phyloP scores from a whole-genome alignment of 176 grass and related monocot genomes.

The Avena atlantica region DNA sequence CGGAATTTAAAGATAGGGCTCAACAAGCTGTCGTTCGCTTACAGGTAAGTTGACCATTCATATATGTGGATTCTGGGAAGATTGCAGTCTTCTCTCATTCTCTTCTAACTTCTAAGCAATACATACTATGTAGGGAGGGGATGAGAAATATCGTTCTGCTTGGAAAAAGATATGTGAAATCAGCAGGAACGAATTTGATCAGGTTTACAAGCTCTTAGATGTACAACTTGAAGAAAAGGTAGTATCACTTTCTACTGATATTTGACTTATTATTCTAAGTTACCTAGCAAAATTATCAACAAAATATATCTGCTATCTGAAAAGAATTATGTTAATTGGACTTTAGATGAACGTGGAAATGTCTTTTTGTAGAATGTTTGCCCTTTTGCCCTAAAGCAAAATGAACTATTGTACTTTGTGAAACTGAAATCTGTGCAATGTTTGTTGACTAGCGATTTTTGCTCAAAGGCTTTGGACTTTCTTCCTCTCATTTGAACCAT shows the following conservation, averaged over 20 bases:
- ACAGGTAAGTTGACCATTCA: slow-evolving; percentile 58
- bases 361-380: slow-evolving; percentile 13
- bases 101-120: slow-evolving; percentile 31
- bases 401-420: slow-evolving; percentile 8
- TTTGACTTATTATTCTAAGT: background rate
- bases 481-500: background rate
- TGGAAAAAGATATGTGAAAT: slow-evolving; percentile 98
- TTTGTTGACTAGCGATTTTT: background rate
- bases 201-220: slow-evolving; percentile 79
- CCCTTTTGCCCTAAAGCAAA: background rate
- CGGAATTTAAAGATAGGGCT: slow-evolving; percentile 81
- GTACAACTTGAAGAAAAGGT: slow-evolving; percentile 95
- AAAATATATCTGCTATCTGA: background rate
- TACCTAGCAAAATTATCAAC: background rate
- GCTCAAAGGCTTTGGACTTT: background rate
- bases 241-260: slow-evolving; percentile 1
- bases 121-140: slow-evolving; percentile 69
- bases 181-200: slow-evolving; percentile 86
- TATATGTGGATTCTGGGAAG: slow-evolving; percentile 30
- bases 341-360: background rate
- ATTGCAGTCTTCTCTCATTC: slow-evolving; percentile 21
- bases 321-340: background rate
- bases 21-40: slow-evolving; percentile 87
- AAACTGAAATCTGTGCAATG: slow-evolving; percentile 6
- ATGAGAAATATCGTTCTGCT: slow-evolving; percentile 75